Base-by-base conservation (phyloP, 1,284 basidiomycete species). In the Irpex lacteus region DNA sequence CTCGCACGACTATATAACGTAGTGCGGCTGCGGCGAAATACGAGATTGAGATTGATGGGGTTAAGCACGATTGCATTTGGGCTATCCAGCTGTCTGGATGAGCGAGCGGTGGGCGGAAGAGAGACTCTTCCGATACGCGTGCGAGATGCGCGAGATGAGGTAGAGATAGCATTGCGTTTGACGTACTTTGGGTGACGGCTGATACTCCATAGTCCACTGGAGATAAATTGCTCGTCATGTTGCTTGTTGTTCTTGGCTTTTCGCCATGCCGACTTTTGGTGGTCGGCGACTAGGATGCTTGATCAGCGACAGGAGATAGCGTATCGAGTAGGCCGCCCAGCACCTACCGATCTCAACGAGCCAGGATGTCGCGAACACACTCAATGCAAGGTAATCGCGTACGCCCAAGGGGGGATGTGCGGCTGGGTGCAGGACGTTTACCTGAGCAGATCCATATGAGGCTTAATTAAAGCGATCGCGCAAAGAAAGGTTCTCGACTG, bases 111-210 rank as follows among this genome's bases (percentile, higher is more conserved):
- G 52, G 34, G 19, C 38, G 40, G 54, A 18, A 52, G 15, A 52
- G 50, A 21, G 1, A 5, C 11, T 44, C 15, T 44, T 44, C 40
- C 40, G 40, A 15, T 44, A 15, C 40, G 40, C 15, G 40, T 44
- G 40, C 40, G 15, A 44, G 40, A 44, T 44, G 40, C 40, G 40
- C 40, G 40, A 44, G 40, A 15, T 44, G 40, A 44, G 15, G 50
- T 52, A 18, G 50, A 52, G 50, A n/a, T 52, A 52, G 8, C 13
- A 52, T 52, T 61, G 34, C 38, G 55, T 52, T 50, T 64, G 60
- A 75, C 82, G 59, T 74, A 91, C 90, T 93, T 94, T 40, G 91
- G 91, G 70, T 94, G 92, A 40, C 92, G 78, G 66, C 85, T 89
- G 64, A 87, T 75, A 49, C 82, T 78, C 91, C 92, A 95, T 8